These are phyloP conservation scores for Acanthamoeba sp. DNA, from an alignment of 208 protist genomes.

Conservation along the genomic window DNA sequence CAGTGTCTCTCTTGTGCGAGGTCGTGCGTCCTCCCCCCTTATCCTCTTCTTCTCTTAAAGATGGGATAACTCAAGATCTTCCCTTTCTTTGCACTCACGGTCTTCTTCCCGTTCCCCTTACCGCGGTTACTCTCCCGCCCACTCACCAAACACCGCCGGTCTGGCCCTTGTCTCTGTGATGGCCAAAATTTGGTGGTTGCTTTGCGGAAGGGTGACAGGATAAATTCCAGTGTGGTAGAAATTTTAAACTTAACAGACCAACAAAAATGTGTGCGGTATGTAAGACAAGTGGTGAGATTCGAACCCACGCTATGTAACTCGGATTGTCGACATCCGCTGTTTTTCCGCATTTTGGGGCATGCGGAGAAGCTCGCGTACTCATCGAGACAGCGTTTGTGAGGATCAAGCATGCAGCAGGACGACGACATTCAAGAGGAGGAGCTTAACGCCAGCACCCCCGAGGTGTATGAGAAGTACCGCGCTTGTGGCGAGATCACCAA, in stretches of 20 bases:
- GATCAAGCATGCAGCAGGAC: slow-evolving; percentile 10
- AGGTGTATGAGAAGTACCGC: slow-evolving; percentile 68
- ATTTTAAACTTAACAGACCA: neutral
- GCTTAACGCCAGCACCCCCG: slow-evolving; percentile 61
- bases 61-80: neutral
- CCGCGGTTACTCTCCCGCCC: too few species aligned
- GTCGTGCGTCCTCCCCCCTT: neutral
- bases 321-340: neutral
- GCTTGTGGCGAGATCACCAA: slow-evolving; percentile 38
- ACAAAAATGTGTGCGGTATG: too few species aligned
- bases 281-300: too few species aligned
- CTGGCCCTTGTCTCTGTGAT: neutral
- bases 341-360: neutral
- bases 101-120: neutral
- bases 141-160: neutral
- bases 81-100: neutral
- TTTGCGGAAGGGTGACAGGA: neutral
- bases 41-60: neutral
- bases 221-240: neutral
- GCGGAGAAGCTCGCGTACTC: neutral
- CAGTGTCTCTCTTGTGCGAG: neutral
- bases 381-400: neutral
- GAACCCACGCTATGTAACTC: too few species aligned
- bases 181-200: neutral
- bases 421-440: slow-evolving; percentile 68